These are phyloP conservation scores for Tulasnella sp. DNA, from an alignment of 768 basidiomycete species.

Conservation along the genomic window DNA sequence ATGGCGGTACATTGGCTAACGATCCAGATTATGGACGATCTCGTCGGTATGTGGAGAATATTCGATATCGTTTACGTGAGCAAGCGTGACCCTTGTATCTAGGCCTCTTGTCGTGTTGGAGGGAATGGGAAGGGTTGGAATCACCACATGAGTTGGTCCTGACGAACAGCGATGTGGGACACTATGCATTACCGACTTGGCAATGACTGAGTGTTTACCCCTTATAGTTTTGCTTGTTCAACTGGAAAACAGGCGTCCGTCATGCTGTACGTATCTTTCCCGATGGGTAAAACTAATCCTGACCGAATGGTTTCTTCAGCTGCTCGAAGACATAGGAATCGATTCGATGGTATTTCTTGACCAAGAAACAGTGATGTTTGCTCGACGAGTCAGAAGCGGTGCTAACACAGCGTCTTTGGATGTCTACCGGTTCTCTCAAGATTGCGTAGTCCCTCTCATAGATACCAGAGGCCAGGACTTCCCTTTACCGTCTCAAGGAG, in stretches of 20 bases:
- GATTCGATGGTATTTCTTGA: conserved; percentile 6
- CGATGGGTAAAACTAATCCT: not conserved
- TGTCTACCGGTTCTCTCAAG: conserved; percentile 1
- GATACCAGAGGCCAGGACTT: not conserved
- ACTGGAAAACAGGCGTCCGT: conserved; percentile 1
- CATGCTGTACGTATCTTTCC: not conserved
- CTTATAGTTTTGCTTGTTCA: not conserved
- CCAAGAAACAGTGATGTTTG: conserved; percentile 2
- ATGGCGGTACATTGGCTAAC: not conserved
- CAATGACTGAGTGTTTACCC: not conserved
- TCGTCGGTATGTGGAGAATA: not conserved
- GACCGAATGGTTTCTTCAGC: not conserved
- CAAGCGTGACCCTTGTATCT: not conserved
- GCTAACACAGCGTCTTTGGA: not conserved
- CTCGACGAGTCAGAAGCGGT: not conserved
- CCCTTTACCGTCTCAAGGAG: not conserved
- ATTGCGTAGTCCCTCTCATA: not conserved
- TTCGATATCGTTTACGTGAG: no score
- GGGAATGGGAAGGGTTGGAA: not conserved
- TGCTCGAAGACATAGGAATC: not conserved
- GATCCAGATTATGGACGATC: conserved; percentile 8
- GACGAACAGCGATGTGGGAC: not conserved
- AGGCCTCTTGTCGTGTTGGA: not conserved
- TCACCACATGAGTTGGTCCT: not conserved
- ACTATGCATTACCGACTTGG: not conserved